Evolutionary conservation across 768 basidiomycete genomes (phyloP).

Genomic region (Gloeopeniophorella convolvens): DNA sequence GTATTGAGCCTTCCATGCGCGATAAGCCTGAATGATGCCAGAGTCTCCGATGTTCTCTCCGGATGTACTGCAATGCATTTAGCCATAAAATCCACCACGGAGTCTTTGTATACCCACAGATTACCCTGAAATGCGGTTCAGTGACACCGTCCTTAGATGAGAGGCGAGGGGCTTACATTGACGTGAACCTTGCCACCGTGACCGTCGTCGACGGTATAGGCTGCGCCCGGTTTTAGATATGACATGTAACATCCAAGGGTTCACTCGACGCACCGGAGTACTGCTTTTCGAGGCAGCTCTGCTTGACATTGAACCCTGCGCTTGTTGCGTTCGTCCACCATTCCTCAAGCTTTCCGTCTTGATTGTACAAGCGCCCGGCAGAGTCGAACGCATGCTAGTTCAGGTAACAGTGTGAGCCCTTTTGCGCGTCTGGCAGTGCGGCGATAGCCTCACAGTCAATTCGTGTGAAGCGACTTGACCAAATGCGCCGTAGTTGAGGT

Average conservation of each 20-base stretch:
- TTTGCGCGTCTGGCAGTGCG: background rate
- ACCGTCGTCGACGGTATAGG: constrained; percentile 79
- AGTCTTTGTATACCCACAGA: constrained; percentile 41
- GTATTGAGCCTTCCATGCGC: constrained; percentile 85
- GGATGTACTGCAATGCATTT: constrained; percentile 51
- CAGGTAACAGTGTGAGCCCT: background rate
- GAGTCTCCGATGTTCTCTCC: constrained; percentile 90
- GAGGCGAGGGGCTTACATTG: constrained; percentile 51
- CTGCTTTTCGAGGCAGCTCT: constrained; percentile 87
- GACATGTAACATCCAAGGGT: background rate
- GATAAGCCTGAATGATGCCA: constrained; percentile 78
- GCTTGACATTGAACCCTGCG: constrained; percentile 71
- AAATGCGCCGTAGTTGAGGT: constrained; percentile 88
- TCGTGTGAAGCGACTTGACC: constrained; percentile 92
- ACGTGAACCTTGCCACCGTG: constrained; percentile 79
- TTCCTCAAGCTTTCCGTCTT: constrained; percentile 76
- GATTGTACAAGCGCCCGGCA: constrained; percentile 84
- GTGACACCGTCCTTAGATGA: constrained; percentile 5
- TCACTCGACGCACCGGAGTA: constrained; percentile 55
- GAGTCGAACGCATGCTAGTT: constrained; percentile 84
- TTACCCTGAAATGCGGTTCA: constrained; percentile 48
- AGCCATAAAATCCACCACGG: background rate
- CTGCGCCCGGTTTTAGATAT: constrained; percentile 29
- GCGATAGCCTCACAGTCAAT: constrained; percentile 52
- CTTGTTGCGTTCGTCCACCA: constrained; percentile 94